These are phyloP conservation scores for Salvia miltiorrhiza DNA, from an alignment of 257 asterid species.

Conservation along the genomic window DNA sequence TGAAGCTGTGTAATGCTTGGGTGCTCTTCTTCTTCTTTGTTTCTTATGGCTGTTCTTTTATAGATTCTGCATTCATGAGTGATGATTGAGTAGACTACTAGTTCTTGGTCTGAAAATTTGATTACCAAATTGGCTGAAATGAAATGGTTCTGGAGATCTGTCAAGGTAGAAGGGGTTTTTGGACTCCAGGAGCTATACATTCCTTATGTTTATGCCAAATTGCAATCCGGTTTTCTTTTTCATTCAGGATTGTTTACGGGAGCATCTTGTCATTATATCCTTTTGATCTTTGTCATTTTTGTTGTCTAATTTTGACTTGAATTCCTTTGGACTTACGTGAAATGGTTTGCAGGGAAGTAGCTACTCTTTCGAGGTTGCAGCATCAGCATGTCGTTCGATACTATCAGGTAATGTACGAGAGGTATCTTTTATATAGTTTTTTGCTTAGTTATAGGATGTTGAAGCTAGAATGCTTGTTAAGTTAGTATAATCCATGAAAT, in stretches of 20 bases:
- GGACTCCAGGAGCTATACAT: not conserved
- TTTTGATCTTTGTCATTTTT: too few relatives aligned
- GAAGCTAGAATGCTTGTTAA: constrained; percentile 5
- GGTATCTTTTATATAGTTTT: constrained; percentile 2
- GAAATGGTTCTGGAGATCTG: constrained; percentile 1
- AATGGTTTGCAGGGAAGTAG: constrained; percentile 73
- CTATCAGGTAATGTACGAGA: constrained; percentile 67
- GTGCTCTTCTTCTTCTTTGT: not conserved
- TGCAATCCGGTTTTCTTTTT: too few relatives aligned
- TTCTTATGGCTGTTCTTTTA: too few relatives aligned
- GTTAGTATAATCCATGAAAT: constrained; percentile 7
- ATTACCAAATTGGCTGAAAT: not conserved
- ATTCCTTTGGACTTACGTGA: not conserved
- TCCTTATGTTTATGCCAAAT: too few relatives aligned
- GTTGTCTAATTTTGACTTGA: too few relatives aligned
- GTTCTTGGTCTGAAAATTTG: not conserved
- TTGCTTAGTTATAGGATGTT: constrained; percentile 8
- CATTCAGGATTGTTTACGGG: too few relatives aligned
- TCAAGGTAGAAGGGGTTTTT: constrained; percentile 1
- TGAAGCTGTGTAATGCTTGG: constrained; percentile 1
- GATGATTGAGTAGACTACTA: not conserved
- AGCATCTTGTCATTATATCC: too few relatives aligned
- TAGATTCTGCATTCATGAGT: not conserved
- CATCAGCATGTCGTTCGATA: constrained; percentile 97
- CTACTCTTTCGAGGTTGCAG: constrained; percentile 92